Conservation (phyloP, 2,329 filamentous ascomycete species). For the Lasiodiplodia sp. region DNA sequence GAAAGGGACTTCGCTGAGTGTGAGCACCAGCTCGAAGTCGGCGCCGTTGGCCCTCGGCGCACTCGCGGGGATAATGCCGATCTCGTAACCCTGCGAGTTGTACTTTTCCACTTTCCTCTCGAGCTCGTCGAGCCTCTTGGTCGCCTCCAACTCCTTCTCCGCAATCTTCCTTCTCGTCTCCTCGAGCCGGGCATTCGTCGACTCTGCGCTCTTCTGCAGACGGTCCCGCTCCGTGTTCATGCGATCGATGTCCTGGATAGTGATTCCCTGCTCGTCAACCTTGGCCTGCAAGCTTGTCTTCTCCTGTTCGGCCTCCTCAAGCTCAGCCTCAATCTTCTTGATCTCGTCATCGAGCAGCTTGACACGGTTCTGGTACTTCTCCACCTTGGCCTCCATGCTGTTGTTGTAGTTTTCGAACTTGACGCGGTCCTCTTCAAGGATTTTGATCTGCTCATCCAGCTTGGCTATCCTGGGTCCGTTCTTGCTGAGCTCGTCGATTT, state of each 20-base stretch:
- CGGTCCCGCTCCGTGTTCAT: conserved; percentile 96
- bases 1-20: conserved; percentile 80
- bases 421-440: conserved; percentile 90
- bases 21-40: conserved; percentile 84
- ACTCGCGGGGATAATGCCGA: conserved; percentile 84
- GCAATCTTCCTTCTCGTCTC: conserved; percentile 83
- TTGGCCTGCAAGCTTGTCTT: conserved; percentile 79
- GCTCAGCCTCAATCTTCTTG: conserved; percentile 82
- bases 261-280: conserved; percentile 92
- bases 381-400: conserved; percentile 80
- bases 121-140: conserved; percentile 86
- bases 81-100: conserved; percentile 94
- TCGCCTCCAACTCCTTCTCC: conserved; percentile 89
- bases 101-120: conserved; percentile 88
- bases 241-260: conserved; percentile 97
- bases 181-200: conserved; percentile 76
- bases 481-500: conserved; percentile 90
- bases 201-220: conserved; percentile 86
- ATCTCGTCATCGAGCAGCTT: conserved; percentile 87
- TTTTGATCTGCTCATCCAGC: conserved; percentile 87
- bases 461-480: conserved; percentile 82
- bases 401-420: conserved; percentile 97
- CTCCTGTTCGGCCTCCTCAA: conserved; percentile 83
- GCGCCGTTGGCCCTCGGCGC: conserved; percentile 85
- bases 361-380: conserved; percentile 85